Evolutionary conservation across 2,329 filamentous ascomycete genomes (phyloP).

Genomic region (Chrysosphaeria jannelii): DNA sequence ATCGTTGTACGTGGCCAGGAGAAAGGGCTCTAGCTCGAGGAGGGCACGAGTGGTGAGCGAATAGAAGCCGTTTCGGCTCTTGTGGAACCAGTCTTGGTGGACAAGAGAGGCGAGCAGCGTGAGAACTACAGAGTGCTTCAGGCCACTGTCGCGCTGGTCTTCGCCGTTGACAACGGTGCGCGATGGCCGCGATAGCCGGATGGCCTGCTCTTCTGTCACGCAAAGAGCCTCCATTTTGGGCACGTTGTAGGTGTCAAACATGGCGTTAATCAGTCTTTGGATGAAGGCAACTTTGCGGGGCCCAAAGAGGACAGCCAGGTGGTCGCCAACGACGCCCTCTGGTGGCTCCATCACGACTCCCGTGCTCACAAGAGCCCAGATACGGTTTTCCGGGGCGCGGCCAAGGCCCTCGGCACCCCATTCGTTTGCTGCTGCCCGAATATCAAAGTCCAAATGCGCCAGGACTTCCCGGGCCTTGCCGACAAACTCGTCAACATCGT

Average conservation of each 20-base stretch:
- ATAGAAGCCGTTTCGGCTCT: slow-evolving; percentile 41
- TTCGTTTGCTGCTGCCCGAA: slow-evolving; percentile 47
- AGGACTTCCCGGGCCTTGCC: slow-evolving; percentile 39
- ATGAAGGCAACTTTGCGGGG: slow-evolving; percentile 74
- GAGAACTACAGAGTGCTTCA: slow-evolving; percentile 58
- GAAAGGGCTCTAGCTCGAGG: slow-evolving; percentile 60
- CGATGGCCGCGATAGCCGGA: slow-evolving; percentile 30
- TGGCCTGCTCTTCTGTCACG: slow-evolving; percentile 47
- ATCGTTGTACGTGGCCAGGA: slow-evolving; percentile 80
- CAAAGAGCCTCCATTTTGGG: slow-evolving; percentile 57
- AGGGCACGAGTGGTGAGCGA: slow-evolving; percentile 45
- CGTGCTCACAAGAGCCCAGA: slow-evolving; percentile 69
- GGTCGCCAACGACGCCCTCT: too few species aligned
- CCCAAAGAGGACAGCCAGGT: slow-evolving; percentile 49
- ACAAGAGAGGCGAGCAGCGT: slow-evolving; percentile 37
- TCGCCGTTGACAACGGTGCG: slow-evolving; percentile 4
- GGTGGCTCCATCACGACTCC: too few species aligned
- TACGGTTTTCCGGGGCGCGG: slow-evolving; percentile 11
- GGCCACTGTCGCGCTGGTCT: slow-evolving; percentile 14
- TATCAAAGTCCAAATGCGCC: slow-evolving; percentile 62
- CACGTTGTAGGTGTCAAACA: slow-evolving; percentile 77
- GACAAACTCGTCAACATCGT: slow-evolving; percentile 39
- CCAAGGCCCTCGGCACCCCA: neutral
- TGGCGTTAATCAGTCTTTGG: slow-evolving; percentile 60
- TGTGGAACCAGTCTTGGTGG: slow-evolving; percentile 60